Percentiles rank a stretch among this genome's conserved stretches.
phyloP scores from a whole-genome alignment of 257 asterid genomes.

The Anisodus tanguticus region DNA sequence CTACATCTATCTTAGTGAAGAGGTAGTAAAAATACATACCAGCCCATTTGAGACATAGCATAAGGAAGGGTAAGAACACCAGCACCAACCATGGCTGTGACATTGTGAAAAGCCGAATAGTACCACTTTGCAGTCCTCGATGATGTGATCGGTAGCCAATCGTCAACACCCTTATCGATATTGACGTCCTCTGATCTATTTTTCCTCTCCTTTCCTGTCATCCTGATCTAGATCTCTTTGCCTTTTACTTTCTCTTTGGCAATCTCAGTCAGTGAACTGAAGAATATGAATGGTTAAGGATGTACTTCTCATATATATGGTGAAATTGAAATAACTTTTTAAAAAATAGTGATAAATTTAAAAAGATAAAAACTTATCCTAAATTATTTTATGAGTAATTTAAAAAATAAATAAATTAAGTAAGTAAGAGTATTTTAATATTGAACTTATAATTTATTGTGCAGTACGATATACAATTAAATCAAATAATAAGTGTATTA shows the following conservation, averaged over 20 bases:
- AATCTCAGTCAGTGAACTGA: background rate
- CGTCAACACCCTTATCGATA: constrained; percentile 7
- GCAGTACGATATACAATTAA: too few relatives aligned
- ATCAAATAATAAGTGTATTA: too few relatives aligned
- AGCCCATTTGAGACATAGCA: constrained; percentile 60
- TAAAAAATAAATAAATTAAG: too few relatives aligned
- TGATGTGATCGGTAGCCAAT: constrained; percentile 56
- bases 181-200: background rate
- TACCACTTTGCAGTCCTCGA: constrained; percentile 48
- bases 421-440: too few relatives aligned
- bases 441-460: too few relatives aligned
- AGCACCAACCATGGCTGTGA: constrained; percentile 47
- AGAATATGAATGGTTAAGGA: background rate
- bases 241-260: background rate
- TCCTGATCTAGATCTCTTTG: background rate
- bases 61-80: constrained; percentile 48
- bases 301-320: background rate
- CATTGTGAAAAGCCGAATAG: constrained; percentile 56
- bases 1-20: background rate
- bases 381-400: too few relatives aligned
- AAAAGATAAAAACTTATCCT: too few relatives aligned
- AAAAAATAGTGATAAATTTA: too few relatives aligned
- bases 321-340: too few relatives aligned
- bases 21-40: constrained; percentile 35
- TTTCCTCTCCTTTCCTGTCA: background rate